phyloP scores from a whole-genome alignment of 192 early-diverging fungal genomes.

The Allomyces macrogynus region DNA sequence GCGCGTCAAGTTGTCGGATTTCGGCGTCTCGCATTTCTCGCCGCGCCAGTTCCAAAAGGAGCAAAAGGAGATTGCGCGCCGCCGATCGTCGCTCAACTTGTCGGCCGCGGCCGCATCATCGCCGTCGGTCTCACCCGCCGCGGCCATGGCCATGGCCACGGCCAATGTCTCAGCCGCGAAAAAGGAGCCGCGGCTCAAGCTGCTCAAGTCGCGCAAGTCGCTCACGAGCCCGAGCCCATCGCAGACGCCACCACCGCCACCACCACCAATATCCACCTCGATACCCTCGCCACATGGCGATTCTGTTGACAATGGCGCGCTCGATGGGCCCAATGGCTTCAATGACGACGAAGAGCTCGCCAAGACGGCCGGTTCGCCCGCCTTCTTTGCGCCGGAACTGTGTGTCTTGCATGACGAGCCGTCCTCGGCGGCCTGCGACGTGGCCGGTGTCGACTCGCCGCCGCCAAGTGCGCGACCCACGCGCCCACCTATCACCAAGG shows the following conservation, averaged over 20 bases:
- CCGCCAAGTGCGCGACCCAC: conserved; percentile 7
- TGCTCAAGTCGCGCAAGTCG: too few species aligned
- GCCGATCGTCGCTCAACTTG: neutral
- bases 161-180: neutral
- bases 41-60: neutral
- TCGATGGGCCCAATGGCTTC: conserved; percentile 15
- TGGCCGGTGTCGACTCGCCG: conserved; percentile 6
- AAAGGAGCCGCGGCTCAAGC: too few species aligned
- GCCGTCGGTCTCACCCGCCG: too few species aligned
- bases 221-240: too few species aligned
- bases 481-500: conserved; percentile 43
- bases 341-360: conserved; percentile 65
- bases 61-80: neutral
- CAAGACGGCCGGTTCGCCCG: conserved; percentile 86
- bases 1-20: conserved; percentile 91
- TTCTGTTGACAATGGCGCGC: conserved; percentile 10
- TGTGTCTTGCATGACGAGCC: conserved; percentile 19
- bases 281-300: conserved; percentile 1
- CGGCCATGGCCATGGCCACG: neutral
- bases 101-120: too few species aligned
- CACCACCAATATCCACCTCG: conserved; percentile 4
- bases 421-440: neutral
- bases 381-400: conserved; percentile 96
- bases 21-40: conserved; percentile 80
- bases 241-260: neutral